These are phyloP conservation scores for Warburgia ugandensis DNA, from an alignment of 164 flowering plant genomes.

Conservation along the genomic window DNA sequence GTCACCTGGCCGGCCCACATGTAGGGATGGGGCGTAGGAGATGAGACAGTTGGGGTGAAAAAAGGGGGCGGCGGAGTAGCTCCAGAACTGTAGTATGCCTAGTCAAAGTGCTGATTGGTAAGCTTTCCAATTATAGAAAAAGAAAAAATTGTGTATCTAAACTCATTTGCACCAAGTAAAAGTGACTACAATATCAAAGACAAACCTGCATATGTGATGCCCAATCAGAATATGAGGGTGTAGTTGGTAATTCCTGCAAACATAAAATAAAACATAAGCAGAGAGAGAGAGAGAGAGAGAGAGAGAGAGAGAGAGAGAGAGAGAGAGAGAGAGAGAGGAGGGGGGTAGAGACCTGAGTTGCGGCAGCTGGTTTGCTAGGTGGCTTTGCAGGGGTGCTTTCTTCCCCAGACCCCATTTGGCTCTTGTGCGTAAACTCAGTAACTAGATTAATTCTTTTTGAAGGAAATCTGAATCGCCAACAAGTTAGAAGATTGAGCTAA, in stretches of 20 bases:
- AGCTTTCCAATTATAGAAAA: slow-evolving; percentile 13
- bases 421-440: neutral
- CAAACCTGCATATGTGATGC: slow-evolving; percentile 74
- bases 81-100: slow-evolving; percentile 87
- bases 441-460: slow-evolving; percentile 2
- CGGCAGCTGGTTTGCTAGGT: slow-evolving; percentile 12
- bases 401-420: slow-evolving; percentile 43
- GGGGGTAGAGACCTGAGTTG: slow-evolving; percentile 12
- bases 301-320: slow-evolving; percentile 1
- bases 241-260: slow-evolving; percentile 18
- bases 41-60: slow-evolving; percentile 57
- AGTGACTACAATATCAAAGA: neutral
- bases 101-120: slow-evolving; percentile 16
- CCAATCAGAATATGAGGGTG: slow-evolving; percentile 57
- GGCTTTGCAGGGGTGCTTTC: slow-evolving; percentile 45
- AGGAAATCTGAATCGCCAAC: neutral
- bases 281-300: slow-evolving; percentile 1
- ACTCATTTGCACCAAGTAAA: neutral
- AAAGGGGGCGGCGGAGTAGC: slow-evolving; percentile 55
- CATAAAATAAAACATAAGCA: slow-evolving; percentile 2
- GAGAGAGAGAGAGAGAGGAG: slow-evolving; percentile 1
- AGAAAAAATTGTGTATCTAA: neutral
- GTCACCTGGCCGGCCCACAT: slow-evolving; percentile 84
- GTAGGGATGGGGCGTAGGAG: slow-evolving; percentile 81
- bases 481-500: slow-evolving; percentile 1